Percentiles rank a stretch among this genome's conserved stretches.
Evolutionary conservation across 306 rosid species (phyloP).

Genomic region (Canavalia gladiata): DNA sequence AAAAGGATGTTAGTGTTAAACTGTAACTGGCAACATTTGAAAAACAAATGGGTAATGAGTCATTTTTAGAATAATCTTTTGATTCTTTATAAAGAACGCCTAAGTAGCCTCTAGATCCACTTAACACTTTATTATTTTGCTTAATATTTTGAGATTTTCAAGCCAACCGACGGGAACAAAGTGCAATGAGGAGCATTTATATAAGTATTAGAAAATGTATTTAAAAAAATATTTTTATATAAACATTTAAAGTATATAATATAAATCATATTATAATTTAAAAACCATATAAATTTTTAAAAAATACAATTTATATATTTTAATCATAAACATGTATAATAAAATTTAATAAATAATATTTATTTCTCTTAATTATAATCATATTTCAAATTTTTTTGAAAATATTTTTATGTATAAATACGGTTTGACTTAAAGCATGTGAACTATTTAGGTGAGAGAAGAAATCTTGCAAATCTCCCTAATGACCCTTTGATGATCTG

Average conservation of each 20-base stretch:
- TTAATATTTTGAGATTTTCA: slow-evolving; percentile 6
- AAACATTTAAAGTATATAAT: no score
- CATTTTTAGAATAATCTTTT: neutral
- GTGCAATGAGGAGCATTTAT: neutral
- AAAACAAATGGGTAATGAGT: neutral
- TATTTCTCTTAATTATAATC: no score
- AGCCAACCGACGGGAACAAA: neutral
- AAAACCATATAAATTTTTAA: no score
- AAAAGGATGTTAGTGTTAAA: neutral
- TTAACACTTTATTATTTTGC: neutral
- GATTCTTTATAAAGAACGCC: neutral
- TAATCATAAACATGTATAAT: no score
- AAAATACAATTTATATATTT: no score
- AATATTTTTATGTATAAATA: neutral
- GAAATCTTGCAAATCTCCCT: slow-evolving; percentile 46
- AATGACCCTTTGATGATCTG: slow-evolving; percentile 36
- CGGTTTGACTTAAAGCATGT: slow-evolving; percentile 45
- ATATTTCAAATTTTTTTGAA: no score
- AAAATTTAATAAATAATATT: no score
- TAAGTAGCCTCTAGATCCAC: neutral
- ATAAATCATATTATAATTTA: no score
- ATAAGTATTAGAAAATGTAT: no score
- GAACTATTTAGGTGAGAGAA: slow-evolving; percentile 31
- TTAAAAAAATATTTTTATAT: no score
- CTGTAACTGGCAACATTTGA: neutral